phyloP scores from a whole-genome alignment of 1,284 basidiomycete genomes.

The Psilocybe mexicana region DNA sequence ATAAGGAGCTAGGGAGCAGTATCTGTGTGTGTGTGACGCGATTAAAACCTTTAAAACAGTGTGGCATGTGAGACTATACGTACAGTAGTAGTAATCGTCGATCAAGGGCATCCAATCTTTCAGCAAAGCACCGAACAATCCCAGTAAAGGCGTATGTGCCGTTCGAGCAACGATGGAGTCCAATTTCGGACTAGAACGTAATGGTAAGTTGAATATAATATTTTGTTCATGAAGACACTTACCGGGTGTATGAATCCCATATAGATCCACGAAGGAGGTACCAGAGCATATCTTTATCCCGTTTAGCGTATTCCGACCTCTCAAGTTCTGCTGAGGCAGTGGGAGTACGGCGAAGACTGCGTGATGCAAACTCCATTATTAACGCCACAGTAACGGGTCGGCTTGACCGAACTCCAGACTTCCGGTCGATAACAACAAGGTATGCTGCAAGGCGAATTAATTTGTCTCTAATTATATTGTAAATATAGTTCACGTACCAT shows the following conservation, averaged over 20 bases:
- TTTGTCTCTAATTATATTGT: slow-evolving; percentile 1
- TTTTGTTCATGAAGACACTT: slow-evolving; percentile 22
- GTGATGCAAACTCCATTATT: slow-evolving; percentile 62
- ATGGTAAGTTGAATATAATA: slow-evolving; percentile 11
- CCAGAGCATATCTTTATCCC: slow-evolving; percentile 82
- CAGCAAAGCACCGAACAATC: slow-evolving; percentile 75
- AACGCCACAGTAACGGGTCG: slow-evolving; percentile 61
- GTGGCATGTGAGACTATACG: slow-evolving; percentile 34
- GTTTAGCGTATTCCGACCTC: slow-evolving; percentile 76
- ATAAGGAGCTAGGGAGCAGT: slow-evolving; percentile 47
- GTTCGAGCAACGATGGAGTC: slow-evolving; percentile 60
- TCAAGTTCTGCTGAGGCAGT: slow-evolving; percentile 65
- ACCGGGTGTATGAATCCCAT: slow-evolving; percentile 87
- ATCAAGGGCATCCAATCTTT: slow-evolving; percentile 93
- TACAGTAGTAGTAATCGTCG: slow-evolving; percentile 95
- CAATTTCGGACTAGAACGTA: slow-evolving; percentile 66
- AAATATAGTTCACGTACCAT: slow-evolving; percentile 49
- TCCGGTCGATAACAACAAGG: slow-evolving; percentile 39
- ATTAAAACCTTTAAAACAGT: slow-evolving; percentile 7
- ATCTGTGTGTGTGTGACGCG: slow-evolving; percentile 34
- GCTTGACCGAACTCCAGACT: slow-evolving; percentile 28
- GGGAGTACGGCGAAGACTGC: slow-evolving; percentile 66
- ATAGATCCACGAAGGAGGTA: slow-evolving; percentile 88
- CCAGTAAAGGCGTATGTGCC: slow-evolving; percentile 69
- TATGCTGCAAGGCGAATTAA: slow-evolving; percentile 31